phyloP scores from a whole-genome alignment of 2,329 filamentous ascomycete genomes.

The Diaporthe vexans region DNA sequence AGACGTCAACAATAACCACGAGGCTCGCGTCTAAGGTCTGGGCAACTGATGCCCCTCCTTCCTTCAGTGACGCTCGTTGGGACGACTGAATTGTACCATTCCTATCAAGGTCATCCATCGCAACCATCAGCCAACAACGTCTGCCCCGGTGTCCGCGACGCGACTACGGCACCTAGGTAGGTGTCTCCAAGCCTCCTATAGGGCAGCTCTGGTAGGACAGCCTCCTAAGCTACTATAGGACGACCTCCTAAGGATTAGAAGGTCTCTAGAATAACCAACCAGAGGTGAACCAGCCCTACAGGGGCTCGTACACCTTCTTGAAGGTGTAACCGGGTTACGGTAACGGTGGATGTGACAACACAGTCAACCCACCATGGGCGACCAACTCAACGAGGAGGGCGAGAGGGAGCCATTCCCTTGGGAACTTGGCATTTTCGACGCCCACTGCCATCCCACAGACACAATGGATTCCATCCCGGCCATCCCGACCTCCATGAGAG shows the following conservation, averaged over 20 bases:
- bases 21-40: background rate
- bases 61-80: background rate
- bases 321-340: too few relatives aligned
- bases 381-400: constrained; percentile 19
- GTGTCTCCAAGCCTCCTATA: too few relatives aligned
- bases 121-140: too few relatives aligned
- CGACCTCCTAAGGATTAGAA: too few relatives aligned
- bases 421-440: constrained; percentile 80
- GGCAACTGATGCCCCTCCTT: background rate
- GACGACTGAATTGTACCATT: background rate
- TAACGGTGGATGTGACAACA: background rate
- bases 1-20: constrained; percentile 16
- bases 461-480: constrained; percentile 72
- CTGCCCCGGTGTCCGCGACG: too few relatives aligned
- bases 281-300: too few relatives aligned
- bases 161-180: too few relatives aligned
- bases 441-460: constrained; percentile 89
- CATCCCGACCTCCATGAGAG: constrained; percentile 73
- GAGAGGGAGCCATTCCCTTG: constrained; percentile 69
- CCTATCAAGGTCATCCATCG: background rate
- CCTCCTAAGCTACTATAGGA: too few relatives aligned
- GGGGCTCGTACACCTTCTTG: too few relatives aligned
- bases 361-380: constrained; percentile 17
- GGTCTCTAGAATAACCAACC: too few relatives aligned
- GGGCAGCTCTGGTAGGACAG: too few relatives aligned